These are phyloP conservation scores for Pinus albicaulis DNA, from an alignment of 75 land plant species.

Conservation along the genomic window DNA sequence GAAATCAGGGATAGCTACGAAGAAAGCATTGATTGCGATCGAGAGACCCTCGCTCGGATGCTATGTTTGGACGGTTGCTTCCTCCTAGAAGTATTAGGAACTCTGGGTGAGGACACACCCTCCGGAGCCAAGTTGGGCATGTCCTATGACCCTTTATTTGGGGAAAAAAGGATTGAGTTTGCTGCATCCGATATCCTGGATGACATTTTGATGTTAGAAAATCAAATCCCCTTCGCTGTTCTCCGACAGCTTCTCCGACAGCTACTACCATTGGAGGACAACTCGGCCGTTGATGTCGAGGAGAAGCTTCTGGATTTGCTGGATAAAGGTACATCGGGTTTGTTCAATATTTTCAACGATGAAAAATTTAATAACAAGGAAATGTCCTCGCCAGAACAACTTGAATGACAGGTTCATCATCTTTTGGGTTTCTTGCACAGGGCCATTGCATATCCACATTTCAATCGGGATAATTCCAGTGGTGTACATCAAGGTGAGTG, in stretches of 20 bases:
- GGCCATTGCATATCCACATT: slow-evolving; percentile 13
- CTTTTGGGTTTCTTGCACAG: slow-evolving; percentile 26
- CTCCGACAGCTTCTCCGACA: slow-evolving; percentile 11
- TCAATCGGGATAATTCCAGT: no score
- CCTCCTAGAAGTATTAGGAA: slow-evolving; percentile 43
- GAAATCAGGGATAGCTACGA: slow-evolving; percentile 41
- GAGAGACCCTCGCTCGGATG: slow-evolving; percentile 40
- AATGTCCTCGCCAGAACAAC: no score
- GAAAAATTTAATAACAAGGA: no score
- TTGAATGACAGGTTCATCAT: slow-evolving; percentile 21
- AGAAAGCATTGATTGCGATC: slow-evolving; percentile 15
- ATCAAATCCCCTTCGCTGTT: slow-evolving; percentile 48
- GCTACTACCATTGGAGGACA: slow-evolving; percentile 22
- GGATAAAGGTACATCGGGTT: no score
- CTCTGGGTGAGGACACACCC: no score
- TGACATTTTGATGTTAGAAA: slow-evolving; percentile 64
- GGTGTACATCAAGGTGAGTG: no score
- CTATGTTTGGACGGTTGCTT: slow-evolving; percentile 58
- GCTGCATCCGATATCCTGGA: slow-evolving; percentile 24
- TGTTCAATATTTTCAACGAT: no score
- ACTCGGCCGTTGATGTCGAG: neutral
- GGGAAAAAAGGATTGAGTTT: no score
- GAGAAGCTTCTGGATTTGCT: no score
- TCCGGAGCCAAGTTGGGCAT: no score
- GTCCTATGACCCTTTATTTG: no score